A percentile compares a stretch with the other conserved stretches of the same genome.
Conservation (phyloP, 164 flowering plant species). For the Vitis amurensis region DNA sequence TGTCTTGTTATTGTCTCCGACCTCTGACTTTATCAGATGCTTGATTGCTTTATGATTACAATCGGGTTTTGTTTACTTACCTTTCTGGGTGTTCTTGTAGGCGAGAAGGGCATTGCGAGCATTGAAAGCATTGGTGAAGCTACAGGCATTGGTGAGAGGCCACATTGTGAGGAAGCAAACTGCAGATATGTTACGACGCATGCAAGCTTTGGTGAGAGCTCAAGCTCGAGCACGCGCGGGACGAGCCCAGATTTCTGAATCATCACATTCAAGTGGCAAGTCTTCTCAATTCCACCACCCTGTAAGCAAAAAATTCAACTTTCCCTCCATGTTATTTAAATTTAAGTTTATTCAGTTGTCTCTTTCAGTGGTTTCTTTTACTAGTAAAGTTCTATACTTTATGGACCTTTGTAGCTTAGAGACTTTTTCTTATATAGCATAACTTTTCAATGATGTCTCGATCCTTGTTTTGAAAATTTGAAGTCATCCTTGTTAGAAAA, state of each 20-base stretch:
- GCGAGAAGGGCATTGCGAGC: constrained; percentile 69
- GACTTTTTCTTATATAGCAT: too few relatives aligned
- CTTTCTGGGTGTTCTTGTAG: constrained; percentile 23
- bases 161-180: constrained; percentile 61
- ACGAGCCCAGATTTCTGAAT: constrained; percentile 35
- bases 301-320: constrained; percentile 25
- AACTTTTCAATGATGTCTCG: too few relatives aligned
- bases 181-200: constrained; percentile 35
- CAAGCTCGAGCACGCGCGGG: constrained; percentile 52
- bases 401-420: too few relatives aligned
- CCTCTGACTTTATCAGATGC: background rate
- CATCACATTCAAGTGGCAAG: constrained; percentile 44
- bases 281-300: constrained; percentile 33
- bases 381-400: too few relatives aligned
- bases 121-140: constrained; percentile 57
- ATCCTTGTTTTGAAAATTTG: too few relatives aligned
- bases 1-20: background rate
- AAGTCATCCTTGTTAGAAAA: too few relatives aligned
- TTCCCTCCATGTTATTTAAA: constrained; percentile 3
- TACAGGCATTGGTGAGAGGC: constrained; percentile 72
- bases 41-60: background rate
- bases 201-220: constrained; percentile 58
- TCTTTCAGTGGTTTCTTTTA: background rate
- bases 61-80: background rate
- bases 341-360: background rate